phyloP scores from a whole-genome alignment of 176 grass and related monocot species.

The Chrysopogon serrulatus region DNA sequence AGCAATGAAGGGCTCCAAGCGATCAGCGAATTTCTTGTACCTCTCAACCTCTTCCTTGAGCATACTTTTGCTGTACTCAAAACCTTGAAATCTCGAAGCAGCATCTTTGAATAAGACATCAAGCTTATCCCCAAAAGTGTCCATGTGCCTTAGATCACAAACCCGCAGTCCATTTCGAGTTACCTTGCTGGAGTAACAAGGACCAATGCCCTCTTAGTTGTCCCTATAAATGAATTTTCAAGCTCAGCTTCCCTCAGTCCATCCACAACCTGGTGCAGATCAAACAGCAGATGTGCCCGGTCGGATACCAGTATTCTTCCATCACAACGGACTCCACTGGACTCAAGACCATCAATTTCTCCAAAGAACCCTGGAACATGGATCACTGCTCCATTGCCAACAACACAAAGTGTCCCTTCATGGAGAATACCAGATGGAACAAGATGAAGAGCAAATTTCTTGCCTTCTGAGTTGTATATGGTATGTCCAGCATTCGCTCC shows the following conservation, averaged over 20 bases:
- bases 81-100: constrained; percentile 56
- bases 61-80: constrained; percentile 49
- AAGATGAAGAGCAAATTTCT: constrained; percentile 86
- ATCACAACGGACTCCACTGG: constrained; percentile 56
- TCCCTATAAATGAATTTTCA: constrained; percentile 65
- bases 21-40: constrained; percentile 66
- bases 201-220: constrained; percentile 86
- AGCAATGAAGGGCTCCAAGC: constrained; percentile 63
- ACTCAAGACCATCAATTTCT: constrained; percentile 77
- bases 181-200: constrained; percentile 83
- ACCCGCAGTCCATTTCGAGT: constrained; percentile 73
- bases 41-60: constrained; percentile 71
- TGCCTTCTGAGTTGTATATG: constrained; percentile 78
- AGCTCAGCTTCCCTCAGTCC: constrained; percentile 77
- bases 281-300: constrained; percentile 74
- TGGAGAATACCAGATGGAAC: constrained; percentile 87
- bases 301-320: constrained; percentile 72
- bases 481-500: constrained; percentile 92
- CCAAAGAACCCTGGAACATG: constrained; percentile 77
- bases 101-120: constrained; percentile 65
- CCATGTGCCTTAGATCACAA: constrained; percentile 75
- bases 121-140: constrained; percentile 77
- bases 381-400: constrained; percentile 81
- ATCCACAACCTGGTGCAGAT: constrained; percentile 78
- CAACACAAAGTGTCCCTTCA: constrained; percentile 57